Base-by-base conservation (phyloP, 306 rosid genomes). In the Acacia acuminata region DNA sequence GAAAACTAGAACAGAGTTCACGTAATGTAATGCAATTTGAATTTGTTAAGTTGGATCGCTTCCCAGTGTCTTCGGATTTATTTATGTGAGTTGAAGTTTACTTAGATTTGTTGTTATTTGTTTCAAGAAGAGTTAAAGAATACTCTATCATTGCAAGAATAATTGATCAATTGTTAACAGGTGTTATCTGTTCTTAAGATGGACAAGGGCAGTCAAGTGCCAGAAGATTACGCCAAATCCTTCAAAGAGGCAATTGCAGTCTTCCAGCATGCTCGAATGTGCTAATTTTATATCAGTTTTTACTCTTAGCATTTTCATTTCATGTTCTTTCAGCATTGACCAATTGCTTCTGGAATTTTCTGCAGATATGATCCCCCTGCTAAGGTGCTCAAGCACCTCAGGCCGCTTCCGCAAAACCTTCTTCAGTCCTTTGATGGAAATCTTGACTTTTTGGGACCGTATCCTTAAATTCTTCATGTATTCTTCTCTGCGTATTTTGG, bases 201-300 rank as follows among this genome's bases (percentile, higher is more conserved):
- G 44, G 90, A 89, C 89, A 95, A 92, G 86, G 77, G 89, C 1
- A 80, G 82, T 55, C 91, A 87, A 90, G 80, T 95, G 94, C 93
- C 96, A 10, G 93, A 92, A 85, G 94, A 87, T 83, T 95, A 95
- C 65, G 83, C 87, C 80, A 88, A 84, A 79, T 90, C 92, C 83
- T 95, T 95, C 83, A 82, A 73, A 83, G 91, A 92, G 83, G 97
- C 99, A 56, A 65, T 92, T 75, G 88, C 99, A 13, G 98, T 93
- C 74, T 95, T 95, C 77, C 94, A 88, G 77, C 94, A 95, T 73
- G 99, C 99, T 86, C 90, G 85, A 87, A 91, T 95, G 99, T 95
- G 50, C 51, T 66, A 79, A 30, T 30, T 53, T 69, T 30, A 56
- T 30, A 65, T 64, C 15, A 12, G 12, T 43, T 51, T 34, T 80